Base-by-base conservation (phyloP, 75 land plant species). In the Cupressus sempervirens region DNA sequence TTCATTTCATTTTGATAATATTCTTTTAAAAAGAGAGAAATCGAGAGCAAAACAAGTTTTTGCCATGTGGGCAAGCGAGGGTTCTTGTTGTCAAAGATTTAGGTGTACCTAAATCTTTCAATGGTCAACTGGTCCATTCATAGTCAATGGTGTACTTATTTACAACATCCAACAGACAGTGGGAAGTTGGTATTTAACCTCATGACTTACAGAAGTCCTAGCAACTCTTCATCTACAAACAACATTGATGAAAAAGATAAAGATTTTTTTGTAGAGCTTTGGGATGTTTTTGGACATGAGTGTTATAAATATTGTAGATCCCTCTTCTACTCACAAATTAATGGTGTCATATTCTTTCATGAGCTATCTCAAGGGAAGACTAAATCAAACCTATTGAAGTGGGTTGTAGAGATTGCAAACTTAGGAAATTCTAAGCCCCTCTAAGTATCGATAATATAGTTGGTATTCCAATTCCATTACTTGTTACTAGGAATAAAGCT, bases 61-160 rank as follows among this genome's bases (percentile, higher is more conserved):
- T 4, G 4, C 45, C 1, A n/a, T n/a, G n/a, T n/a, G 1, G 4
- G 45, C 45, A 1, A 43, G 4, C 4, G 45, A 43, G 45, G 45
- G 45, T 43, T 43, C 45, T 2, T 43, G 45, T 43, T 43, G 1
- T 43, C 4, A 4, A 4, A 1, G 4, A 43, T 43, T 43, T 70
- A 95, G 97, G 97, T 84, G 95, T 95, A 13, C 95, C 95, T 53
- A 95, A 95, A 85, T 86, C 97, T n/a, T n/a, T n/a, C n/a, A n/a
- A n/a, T n/a, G n/a, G 79, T 94, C 95, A 58, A 83, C 94, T 65
- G 94, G 92, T 74, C 91, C 94, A 84, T 89, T 92, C 73, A 89
- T 95, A 73, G 83, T 92, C 2, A 90, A 92, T 76, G 95, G 95
- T 70, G 93, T 88, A 86, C 88, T 94, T 12, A 84, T 83, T 67